A percentile compares a stretch with the other conserved stretches of the same genome.
Evolutionary conservation across 2,329 filamentous ascomycete species (phyloP).

Genomic region (Didymella pinodella): DNA sequence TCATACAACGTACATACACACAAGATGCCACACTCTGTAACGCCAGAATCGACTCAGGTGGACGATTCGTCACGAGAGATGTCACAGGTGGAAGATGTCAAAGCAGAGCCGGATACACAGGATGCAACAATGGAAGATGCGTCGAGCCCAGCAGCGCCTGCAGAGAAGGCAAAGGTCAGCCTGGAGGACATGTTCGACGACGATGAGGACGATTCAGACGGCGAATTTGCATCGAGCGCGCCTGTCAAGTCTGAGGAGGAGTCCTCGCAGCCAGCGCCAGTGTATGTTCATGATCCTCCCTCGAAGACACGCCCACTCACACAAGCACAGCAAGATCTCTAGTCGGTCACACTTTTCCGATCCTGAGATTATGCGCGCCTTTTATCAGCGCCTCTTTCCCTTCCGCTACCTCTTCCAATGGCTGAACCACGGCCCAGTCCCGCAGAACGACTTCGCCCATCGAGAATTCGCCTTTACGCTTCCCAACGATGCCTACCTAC

Average conservation of each 20-base stretch:
- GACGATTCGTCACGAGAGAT: constrained; percentile 47
- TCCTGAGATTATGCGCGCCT: constrained; percentile 86
- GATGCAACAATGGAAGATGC: constrained; percentile 46
- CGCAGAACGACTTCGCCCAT: constrained; percentile 86
- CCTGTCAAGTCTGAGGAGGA: constrained; percentile 55
- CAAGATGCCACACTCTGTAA: constrained; percentile 58
- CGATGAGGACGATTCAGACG: constrained; percentile 64
- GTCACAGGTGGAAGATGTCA: constrained; percentile 51
- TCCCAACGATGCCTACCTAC: constrained; percentile 88
- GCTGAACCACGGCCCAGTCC: constrained; percentile 91
- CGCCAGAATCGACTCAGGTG: constrained; percentile 50
- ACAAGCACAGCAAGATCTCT: constrained; percentile 38
- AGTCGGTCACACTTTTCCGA: constrained; percentile 66
- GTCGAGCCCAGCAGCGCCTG: constrained; percentile 32
- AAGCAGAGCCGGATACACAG: constrained; percentile 39
- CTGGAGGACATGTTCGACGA: constrained; percentile 69
- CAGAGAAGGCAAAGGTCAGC: constrained; percentile 47
- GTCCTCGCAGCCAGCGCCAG: constrained; percentile 47
- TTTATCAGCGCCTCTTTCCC: constrained; percentile 95
- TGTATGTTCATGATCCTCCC: constrained; percentile 43
- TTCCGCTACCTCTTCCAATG: constrained; percentile 96
- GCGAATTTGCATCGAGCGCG: constrained; percentile 66
- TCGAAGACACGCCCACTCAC: constrained; percentile 21
- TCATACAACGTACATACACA: constrained; percentile 12
- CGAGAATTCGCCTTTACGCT: constrained; percentile 96